Percentiles rank a stretch among this genome's conserved stretches.
Conservation (phyloP, 805 yeast genomes). For the Pichia exigua region DNA sequence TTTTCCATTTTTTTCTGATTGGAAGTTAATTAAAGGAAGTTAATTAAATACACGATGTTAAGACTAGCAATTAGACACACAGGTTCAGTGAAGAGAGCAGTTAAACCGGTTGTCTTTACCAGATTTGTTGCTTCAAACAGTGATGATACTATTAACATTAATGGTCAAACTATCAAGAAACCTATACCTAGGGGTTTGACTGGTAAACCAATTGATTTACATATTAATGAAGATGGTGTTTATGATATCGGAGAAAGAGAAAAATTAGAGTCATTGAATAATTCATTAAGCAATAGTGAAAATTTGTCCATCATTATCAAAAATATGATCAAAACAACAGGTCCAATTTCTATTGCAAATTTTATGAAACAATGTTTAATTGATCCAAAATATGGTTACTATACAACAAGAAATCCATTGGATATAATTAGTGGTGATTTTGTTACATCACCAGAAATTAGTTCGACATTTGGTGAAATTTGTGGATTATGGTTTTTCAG, state of each 20-base stretch:
- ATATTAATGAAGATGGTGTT: background rate
- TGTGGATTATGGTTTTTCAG: constrained; percentile 66
- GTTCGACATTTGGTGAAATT: constrained; percentile 81
- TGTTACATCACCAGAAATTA: constrained; percentile 79
- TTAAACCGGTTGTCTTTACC: background rate
- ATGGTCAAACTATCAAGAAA: background rate
- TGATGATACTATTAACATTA: background rate
- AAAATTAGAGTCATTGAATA: constrained; percentile 1
- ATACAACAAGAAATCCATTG: constrained; percentile 69
- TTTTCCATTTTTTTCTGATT: background rate
- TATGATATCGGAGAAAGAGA: background rate
- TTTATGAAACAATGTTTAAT: constrained; percentile 79
- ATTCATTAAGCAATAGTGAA: constrained; percentile 2
- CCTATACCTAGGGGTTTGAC: constrained; percentile 2
- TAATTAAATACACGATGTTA: background rate
- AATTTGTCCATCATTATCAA: constrained; percentile 28
- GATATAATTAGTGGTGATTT: constrained; percentile 52
- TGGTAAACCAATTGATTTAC: constrained; percentile 5
- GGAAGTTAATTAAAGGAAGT: no score
- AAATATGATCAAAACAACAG: constrained; percentile 55
- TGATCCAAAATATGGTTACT: constrained; percentile 71
- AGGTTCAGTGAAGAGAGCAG: background rate
- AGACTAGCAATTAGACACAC: background rate
- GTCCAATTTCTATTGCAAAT: constrained; percentile 65
- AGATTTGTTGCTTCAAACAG: background rate